A percentile compares a stretch with the other conserved stretches of the same genome.
These are phyloP conservation scores for Puccinia triticina DNA, from an alignment of 1,284 basidiomycete species.

Conservation along the genomic window DNA sequence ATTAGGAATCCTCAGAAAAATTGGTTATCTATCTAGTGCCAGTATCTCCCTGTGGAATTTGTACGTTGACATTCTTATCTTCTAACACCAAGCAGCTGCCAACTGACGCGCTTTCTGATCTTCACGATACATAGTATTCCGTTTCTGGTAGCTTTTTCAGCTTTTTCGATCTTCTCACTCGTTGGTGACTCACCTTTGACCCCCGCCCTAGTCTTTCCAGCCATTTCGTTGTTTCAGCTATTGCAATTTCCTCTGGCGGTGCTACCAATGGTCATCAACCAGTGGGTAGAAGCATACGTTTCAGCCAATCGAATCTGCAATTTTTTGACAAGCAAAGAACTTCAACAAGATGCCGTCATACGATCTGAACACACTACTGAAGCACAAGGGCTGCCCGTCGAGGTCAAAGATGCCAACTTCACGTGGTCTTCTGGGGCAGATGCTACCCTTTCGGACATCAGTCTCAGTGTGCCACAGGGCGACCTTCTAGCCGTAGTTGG, in stretches of 20 bases:
- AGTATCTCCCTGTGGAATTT: conserved; percentile 54
- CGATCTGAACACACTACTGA: conserved; percentile 62
- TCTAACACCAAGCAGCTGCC: not conserved
- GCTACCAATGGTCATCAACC: conserved; percentile 64
- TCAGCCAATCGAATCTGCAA: conserved; percentile 77
- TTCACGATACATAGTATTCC: conserved; percentile 52
- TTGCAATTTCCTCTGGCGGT: conserved; percentile 85
- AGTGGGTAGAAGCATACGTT: conserved; percentile 71
- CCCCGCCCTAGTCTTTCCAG: conserved; percentile 88
- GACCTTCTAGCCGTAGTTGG: conserved; percentile 84
- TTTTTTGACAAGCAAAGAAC: conserved; percentile 78
- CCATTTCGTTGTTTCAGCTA: conserved; percentile 88
- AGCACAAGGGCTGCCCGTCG: conserved; percentile 72
- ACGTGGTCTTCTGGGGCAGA: conserved; percentile 60
- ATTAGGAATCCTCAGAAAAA: conserved; percentile 76
- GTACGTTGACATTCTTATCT: conserved; percentile 26
- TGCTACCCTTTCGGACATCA: conserved; percentile 74
- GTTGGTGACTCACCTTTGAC: conserved; percentile 76
- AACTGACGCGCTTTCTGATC: conserved; percentile 6
- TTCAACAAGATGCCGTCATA: conserved; percentile 74
- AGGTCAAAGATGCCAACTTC: conserved; percentile 60
- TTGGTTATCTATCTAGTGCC: conserved; percentile 70
- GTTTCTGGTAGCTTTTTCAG: conserved; percentile 64
- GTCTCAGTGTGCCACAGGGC: conserved; percentile 76
- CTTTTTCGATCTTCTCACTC: conserved; percentile 75